These are phyloP conservation scores for Fomitopsis schrenkii DNA, from an alignment of 1,284 basidiomycete genomes.

Conservation along the genomic window DNA sequence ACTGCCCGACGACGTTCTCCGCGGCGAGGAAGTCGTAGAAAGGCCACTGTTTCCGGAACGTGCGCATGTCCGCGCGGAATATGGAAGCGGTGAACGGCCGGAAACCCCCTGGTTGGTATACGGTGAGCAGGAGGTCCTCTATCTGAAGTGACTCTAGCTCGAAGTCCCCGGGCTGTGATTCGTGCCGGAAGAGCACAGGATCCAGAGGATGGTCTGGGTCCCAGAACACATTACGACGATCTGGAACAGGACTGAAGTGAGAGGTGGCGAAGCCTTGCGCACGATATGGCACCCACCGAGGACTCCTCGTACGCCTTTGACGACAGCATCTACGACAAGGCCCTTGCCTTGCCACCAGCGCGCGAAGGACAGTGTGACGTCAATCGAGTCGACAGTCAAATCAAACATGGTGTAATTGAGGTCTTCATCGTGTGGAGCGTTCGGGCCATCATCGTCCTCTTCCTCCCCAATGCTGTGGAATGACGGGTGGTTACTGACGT, in stretches of 20 bases:
- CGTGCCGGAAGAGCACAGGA: slow-evolving; percentile 79
- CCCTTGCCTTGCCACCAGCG: slow-evolving; percentile 97
- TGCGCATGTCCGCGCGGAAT: slow-evolving; percentile 87
- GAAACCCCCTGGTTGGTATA: slow-evolving; percentile 92
- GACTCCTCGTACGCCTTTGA: slow-evolving; percentile 93
- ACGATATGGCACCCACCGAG: slow-evolving; percentile 53
- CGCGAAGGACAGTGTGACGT: slow-evolving; percentile 91
- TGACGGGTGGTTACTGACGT: slow-evolving; percentile 70
- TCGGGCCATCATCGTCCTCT: slow-evolving; percentile 38
- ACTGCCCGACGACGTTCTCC: slow-evolving; percentile 94
- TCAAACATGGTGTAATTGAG: slow-evolving; percentile 86
- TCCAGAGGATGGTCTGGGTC: slow-evolving; percentile 77
- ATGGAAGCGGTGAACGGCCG: slow-evolving; percentile 94
- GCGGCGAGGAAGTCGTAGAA: slow-evolving; percentile 93
- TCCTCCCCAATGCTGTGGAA: slow-evolving; percentile 54
- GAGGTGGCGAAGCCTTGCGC: neutral
- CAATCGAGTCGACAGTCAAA: slow-evolving; percentile 89
- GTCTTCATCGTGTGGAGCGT: slow-evolving; percentile 39
- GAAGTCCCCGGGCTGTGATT: slow-evolving; percentile 80
- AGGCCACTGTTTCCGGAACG: slow-evolving; percentile 90
- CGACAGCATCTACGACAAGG: slow-evolving; percentile 83
- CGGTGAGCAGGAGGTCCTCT: slow-evolving; percentile 91
- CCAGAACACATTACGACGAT: slow-evolving; percentile 88
- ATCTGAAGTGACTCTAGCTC: slow-evolving; percentile 87
- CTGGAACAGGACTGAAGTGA: slow-evolving; percentile 35